A percentile compares a stretch with the other conserved stretches of the same genome.
phyloP scores from a whole-genome alignment of 139 green algal genomes.

The Volvox reticuliferus region DNA sequence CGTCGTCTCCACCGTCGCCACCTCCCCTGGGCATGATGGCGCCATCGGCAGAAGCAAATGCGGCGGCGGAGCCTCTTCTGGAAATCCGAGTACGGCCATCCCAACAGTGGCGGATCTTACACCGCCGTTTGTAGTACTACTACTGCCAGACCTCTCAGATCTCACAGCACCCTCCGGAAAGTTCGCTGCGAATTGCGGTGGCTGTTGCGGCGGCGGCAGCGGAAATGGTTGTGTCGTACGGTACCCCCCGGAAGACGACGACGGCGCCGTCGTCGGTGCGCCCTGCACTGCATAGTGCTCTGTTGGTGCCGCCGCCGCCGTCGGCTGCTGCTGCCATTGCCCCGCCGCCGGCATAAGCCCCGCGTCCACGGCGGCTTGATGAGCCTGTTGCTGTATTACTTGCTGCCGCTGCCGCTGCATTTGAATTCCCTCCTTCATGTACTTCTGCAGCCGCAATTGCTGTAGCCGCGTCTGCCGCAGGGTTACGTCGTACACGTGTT shows the following conservation, averaged over 20 bases:
- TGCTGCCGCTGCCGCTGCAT: background rate
- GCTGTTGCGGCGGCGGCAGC: background rate
- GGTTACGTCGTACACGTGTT: background rate
- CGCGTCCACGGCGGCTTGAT: background rate
- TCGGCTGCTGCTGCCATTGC: background rate
- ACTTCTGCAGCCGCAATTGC: background rate
- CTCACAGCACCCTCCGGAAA: background rate
- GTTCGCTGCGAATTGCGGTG: background rate
- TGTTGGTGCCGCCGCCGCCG: background rate
- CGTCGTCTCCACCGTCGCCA: background rate
- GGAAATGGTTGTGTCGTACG: background rate
- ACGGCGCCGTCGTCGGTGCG: background rate
- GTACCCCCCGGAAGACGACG: background rate
- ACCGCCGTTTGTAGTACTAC: background rate
- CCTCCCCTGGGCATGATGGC: background rate
- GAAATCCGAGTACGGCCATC: background rate
- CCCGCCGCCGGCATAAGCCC: background rate
- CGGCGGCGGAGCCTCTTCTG: background rate
- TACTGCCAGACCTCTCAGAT: background rate
- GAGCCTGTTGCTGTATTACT: constrained; percentile 12
- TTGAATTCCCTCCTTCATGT: background rate
- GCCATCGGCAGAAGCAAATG: background rate
- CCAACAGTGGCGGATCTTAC: too few relatives aligned
- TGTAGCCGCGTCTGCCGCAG: background rate
- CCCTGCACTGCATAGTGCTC: background rate